phyloP scores from a whole-genome alignment of 106 monocot species.

The Allium cepa region DNA sequence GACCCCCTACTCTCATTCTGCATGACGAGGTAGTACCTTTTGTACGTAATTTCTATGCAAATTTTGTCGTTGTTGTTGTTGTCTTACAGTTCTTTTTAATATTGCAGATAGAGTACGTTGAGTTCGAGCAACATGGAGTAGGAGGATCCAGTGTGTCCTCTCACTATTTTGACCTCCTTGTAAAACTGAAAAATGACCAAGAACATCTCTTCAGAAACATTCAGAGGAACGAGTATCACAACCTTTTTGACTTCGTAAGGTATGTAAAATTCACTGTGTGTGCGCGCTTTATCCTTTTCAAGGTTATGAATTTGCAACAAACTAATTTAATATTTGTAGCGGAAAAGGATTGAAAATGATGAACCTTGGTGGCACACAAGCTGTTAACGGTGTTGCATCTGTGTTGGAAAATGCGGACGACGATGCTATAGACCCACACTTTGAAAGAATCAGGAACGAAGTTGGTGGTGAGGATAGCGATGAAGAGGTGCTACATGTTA shows the following conservation, averaged over 20 bases:
- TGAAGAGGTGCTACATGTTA: slow-evolving; percentile 54
- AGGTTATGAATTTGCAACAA: not conserved
- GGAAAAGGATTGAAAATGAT: slow-evolving; percentile 83
- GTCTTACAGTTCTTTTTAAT: not conserved
- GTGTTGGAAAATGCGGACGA: slow-evolving; percentile 66
- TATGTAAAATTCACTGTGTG: not conserved
- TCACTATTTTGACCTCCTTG: slow-evolving; percentile 98
- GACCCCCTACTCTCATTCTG: slow-evolving; percentile 95
- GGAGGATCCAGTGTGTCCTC: slow-evolving; percentile 92
- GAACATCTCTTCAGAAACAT: slow-evolving; percentile 97
- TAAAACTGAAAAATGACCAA: slow-evolving; percentile 85
- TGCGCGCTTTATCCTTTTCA: too few species aligned
- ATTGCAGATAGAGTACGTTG: slow-evolving; percentile 75
- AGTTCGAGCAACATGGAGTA: slow-evolving; percentile 94
- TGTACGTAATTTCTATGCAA: not conserved
- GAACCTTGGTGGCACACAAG: slow-evolving; percentile 71
- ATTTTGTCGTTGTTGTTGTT: not conserved
- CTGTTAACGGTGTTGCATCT: slow-evolving; percentile 54
- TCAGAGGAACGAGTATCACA: slow-evolving; percentile 94
- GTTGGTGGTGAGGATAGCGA: slow-evolving; percentile 89
- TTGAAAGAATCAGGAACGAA: slow-evolving; percentile 68
- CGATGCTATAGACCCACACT: slow-evolving; percentile 95
- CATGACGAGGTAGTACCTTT: slow-evolving; percentile 76
- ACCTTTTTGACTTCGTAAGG: slow-evolving; percentile 92
- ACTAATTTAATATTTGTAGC: slow-evolving; percentile 22